phyloP scores from a whole-genome alignment of 176 grass and related monocot species.

The Musa troglodytarum region DNA sequence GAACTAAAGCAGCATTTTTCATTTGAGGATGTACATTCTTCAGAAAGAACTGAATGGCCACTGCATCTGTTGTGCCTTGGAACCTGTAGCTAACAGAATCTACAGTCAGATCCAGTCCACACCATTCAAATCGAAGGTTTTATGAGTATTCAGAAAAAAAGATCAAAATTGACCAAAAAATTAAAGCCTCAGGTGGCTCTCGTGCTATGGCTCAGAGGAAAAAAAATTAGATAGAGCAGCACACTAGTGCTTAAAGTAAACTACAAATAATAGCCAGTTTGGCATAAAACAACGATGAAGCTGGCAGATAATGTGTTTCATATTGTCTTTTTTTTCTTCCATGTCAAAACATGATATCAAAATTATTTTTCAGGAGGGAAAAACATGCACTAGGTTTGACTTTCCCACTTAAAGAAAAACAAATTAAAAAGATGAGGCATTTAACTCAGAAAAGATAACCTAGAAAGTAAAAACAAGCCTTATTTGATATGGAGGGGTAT shows the following conservation, averaged over 20 bases:
- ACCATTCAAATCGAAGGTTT: neutral
- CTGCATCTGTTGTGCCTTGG: conserved; percentile 63
- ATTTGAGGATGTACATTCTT: conserved; percentile 72
- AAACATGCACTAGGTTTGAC: neutral
- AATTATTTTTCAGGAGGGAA: neutral
- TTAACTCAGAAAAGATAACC: neutral
- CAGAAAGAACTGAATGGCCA: conserved; percentile 79
- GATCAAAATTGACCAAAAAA: neutral
- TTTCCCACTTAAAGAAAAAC: neutral
- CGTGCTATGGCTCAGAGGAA: neutral
- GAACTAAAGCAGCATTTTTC: conserved; percentile 39
- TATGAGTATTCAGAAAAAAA: neutral
- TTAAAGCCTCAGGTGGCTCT: neutral
- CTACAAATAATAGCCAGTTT: neutral
- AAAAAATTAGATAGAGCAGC: neutral
- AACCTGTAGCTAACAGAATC: conserved; percentile 41
- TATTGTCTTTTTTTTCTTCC: neutral
- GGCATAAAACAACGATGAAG: neutral
- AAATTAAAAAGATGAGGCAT: neutral
- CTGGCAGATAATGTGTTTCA: neutral
- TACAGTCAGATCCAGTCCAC: neutral
- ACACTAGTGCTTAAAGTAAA: neutral
- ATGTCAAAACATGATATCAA: neutral
- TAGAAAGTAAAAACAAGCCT: neutral
- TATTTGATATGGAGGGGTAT: neutral